Conservation (phyloP, 768 basidiomycete species). For the Panellus pusillus region DNA sequence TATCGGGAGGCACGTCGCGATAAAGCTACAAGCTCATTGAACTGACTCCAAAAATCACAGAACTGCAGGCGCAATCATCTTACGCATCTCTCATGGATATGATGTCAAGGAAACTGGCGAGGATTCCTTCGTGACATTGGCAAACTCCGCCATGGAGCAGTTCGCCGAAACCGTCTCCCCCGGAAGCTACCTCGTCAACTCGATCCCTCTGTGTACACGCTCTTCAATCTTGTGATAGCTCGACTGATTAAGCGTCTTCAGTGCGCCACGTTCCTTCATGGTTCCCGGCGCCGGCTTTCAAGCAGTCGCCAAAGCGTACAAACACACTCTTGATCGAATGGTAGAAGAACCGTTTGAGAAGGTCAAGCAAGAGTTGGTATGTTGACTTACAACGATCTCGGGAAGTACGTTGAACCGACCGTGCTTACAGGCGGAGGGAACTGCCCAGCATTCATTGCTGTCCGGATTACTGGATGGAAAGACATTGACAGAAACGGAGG, state of each 20-base stretch:
- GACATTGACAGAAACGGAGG: constrained; percentile 29
- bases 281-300: constrained; percentile 57
- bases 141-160: constrained; percentile 38
- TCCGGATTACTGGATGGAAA: constrained; percentile 32
- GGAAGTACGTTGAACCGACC: background rate
- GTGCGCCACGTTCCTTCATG: constrained; percentile 54
- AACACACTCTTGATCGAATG: constrained; percentile 40
- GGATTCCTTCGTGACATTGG: constrained; percentile 40
- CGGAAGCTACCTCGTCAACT: constrained; percentile 46
- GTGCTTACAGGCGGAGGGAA: constrained; percentile 28
- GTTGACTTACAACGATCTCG: constrained; percentile 3
- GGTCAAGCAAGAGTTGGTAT: constrained; percentile 46
- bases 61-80: constrained; percentile 45
- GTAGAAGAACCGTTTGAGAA: constrained; percentile 44
- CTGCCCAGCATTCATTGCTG: constrained; percentile 36
- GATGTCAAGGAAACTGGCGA: constrained; percentile 33
- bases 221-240: background rate
- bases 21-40: no score
- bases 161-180: constrained; percentile 40
- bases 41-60: constrained; percentile 18
- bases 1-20: constrained; percentile 37
- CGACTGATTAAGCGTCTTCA: constrained; percentile 18
- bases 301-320: constrained; percentile 46
- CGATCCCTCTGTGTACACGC: constrained; percentile 43
- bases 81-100: constrained; percentile 47